Evolutionary conservation across 139 green algal genomes (phyloP).

Genomic region (Nannochloris sp.): DNA sequence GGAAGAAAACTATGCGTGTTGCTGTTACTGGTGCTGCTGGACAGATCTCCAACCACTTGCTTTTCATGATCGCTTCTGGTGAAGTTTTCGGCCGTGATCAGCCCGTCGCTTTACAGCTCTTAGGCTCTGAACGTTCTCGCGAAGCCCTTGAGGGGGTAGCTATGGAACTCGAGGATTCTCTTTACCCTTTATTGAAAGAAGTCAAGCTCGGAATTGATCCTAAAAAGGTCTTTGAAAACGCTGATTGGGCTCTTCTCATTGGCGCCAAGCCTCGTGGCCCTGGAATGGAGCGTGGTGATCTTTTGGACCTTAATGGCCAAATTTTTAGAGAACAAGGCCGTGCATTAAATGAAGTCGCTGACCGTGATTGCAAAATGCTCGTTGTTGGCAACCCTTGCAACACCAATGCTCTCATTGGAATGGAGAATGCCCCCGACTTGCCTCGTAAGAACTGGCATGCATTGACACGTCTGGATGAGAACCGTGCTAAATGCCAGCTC

Average conservation of each 20-base stretch:
- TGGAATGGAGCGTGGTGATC: slow-evolving; percentile 84
- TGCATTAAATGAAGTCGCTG: slow-evolving; percentile 73
- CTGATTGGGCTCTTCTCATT: slow-evolving; percentile 91
- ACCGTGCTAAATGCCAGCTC: slow-evolving; percentile 90
- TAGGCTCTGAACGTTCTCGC: slow-evolving; percentile 64
- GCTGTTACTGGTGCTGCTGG: slow-evolving; percentile 45
- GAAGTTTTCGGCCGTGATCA: slow-evolving; percentile 73
- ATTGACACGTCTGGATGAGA: slow-evolving; percentile 72
- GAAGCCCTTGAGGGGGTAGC: slow-evolving; percentile 85
- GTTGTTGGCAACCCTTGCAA: slow-evolving; percentile 93
- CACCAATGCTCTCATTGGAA: slow-evolving; percentile 84
- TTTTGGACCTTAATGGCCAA: slow-evolving; percentile 86
- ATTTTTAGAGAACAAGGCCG: slow-evolving; percentile 75
- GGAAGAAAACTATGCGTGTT: slow-evolving; percentile 66
- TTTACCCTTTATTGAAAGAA: slow-evolving; percentile 85
- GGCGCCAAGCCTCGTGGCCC: slow-evolving; percentile 85
- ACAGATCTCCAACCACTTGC: slow-evolving; percentile 87
- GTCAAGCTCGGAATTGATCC: slow-evolving; percentile 75
- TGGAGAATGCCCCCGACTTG: slow-evolving; percentile 79
- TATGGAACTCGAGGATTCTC: slow-evolving; percentile 93
- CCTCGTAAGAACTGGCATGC: slow-evolving; percentile 79
- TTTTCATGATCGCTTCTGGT: slow-evolving; percentile 73
- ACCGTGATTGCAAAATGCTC: slow-evolving; percentile 69
- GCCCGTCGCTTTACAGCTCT: slow-evolving; percentile 76
- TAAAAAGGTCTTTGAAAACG: slow-evolving; percentile 65